Evolutionary conservation across 805 yeast genomes (phyloP).

Genomic region (Yamadazyma philogaea): DNA sequence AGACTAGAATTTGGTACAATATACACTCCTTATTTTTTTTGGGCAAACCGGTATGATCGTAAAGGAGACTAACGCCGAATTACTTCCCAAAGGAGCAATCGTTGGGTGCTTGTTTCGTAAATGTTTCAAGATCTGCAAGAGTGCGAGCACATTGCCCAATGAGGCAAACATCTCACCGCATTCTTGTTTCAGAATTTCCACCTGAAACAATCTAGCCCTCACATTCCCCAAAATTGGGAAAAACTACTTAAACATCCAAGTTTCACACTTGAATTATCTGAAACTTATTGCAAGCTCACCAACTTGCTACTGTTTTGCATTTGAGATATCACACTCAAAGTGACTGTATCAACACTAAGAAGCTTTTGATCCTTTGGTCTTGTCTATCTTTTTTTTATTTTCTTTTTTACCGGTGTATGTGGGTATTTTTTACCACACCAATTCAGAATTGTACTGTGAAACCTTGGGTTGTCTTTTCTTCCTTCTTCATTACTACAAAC

Average conservation of each 20-base stretch:
- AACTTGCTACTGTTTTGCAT: background rate
- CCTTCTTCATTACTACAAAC: background rate
- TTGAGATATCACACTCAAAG: background rate
- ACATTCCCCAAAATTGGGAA: background rate
- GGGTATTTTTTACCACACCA: background rate
- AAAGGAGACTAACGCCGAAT: background rate
- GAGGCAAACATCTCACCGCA: background rate
- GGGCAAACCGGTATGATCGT: background rate
- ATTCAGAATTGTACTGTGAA: background rate
- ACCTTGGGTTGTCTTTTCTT: background rate
- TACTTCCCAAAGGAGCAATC: background rate
- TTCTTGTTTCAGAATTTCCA: slow-evolving; percentile 6
- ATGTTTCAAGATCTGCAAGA: slow-evolving; percentile 7
- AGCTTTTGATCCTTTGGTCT: background rate
- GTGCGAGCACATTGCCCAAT: background rate
- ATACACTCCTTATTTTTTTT: background rate
- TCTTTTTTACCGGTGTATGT: background rate
- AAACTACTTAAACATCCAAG: slow-evolving; percentile 5
- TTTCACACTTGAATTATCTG: slow-evolving; percentile 11
- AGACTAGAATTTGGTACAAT: background rate
- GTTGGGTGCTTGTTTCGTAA: slow-evolving; percentile 3
- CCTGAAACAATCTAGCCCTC: slow-evolving; percentile 7
- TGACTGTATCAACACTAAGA: background rate
- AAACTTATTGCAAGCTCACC: slow-evolving; percentile 1
- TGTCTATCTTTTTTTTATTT: background rate